These are phyloP conservation scores for Hyaloperonospora brassicae DNA, from an alignment of 352 stramenopile genomes.

Conservation along the genomic window DNA sequence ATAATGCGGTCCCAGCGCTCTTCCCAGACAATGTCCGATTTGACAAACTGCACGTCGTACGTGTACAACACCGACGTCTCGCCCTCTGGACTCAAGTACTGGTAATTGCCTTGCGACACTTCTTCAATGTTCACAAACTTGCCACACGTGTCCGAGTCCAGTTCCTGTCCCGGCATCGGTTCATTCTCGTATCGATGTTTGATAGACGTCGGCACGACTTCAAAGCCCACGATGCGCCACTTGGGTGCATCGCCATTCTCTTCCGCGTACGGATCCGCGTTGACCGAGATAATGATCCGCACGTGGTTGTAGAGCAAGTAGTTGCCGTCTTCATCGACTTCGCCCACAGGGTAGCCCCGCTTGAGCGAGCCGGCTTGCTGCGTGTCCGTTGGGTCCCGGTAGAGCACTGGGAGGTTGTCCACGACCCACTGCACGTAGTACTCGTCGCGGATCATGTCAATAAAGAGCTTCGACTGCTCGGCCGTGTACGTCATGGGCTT, in stretches of 20 bases:
- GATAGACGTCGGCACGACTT: conserved; percentile 94
- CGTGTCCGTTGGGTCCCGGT: conserved; percentile 66
- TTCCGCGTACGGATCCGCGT: conserved; percentile 73
- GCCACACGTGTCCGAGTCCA: conserved; percentile 76
- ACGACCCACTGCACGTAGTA: conserved; percentile 94
- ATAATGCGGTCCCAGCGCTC: conserved; percentile 99
- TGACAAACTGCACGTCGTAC: conserved; percentile 97
- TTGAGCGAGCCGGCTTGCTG: conserved; percentile 74
- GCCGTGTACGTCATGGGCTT: conserved; percentile 77
- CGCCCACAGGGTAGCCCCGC: conserved; percentile 90
- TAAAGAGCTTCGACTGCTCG: conserved; percentile 76
- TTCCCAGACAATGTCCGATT: conserved; percentile 92
- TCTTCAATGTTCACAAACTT: conserved; percentile 87
- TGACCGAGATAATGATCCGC: conserved; percentile 90
- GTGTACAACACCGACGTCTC: conserved; percentile 94
- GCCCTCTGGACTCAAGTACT: conserved; percentile 64
- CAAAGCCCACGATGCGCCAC: conserved; percentile 92
- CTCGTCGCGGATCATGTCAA: conserved; percentile 90
- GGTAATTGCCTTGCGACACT: conserved; percentile 70
- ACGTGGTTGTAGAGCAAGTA: conserved; percentile 98
- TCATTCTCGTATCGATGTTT: conserved; percentile 87
- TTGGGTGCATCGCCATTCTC: conserved; percentile 45
- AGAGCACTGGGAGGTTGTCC: conserved; percentile 88
- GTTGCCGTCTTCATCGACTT: conserved; percentile 83
- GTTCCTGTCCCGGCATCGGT: conserved; percentile 64